These are phyloP conservation scores for Orobanche coerulescens DNA, from an alignment of 257 asterid genomes.

Conservation along the genomic window DNA sequence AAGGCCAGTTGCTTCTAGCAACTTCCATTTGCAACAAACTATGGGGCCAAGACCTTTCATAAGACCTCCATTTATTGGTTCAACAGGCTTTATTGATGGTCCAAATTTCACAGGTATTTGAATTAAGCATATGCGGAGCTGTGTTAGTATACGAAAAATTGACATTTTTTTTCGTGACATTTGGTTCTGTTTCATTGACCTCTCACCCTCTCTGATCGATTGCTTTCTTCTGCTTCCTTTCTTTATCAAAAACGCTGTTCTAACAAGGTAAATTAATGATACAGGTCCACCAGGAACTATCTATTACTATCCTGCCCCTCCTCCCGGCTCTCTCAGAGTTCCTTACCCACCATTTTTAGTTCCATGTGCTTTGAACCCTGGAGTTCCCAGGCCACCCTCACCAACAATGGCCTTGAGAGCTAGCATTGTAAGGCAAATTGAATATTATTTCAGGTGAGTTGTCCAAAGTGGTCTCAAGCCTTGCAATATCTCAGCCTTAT, in stretches of 20 bases:
- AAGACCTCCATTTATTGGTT: slow-evolving; percentile 47
- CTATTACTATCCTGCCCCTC: slow-evolving; percentile 45
- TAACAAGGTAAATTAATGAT: slow-evolving; percentile 21
- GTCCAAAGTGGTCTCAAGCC: slow-evolving; percentile 8
- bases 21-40: slow-evolving; percentile 41
- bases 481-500: slow-evolving; percentile 8
- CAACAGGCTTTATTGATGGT: slow-evolving; percentile 53
- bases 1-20: slow-evolving; percentile 40
- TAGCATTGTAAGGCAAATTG: slow-evolving; percentile 67
- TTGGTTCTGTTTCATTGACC: not conserved
- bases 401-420: slow-evolving; percentile 43
- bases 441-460: slow-evolving; percentile 88
- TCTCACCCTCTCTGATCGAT: not conserved
- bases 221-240: not conserved
- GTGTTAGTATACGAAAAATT: not conserved
- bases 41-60: slow-evolving; percentile 58
- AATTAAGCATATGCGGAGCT: not conserved
- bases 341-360: slow-evolving; percentile 54
- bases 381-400: slow-evolving; percentile 46
- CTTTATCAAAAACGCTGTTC: not conserved
- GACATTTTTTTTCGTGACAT: not conserved
- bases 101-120: slow-evolving; percentile 51
- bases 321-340: slow-evolving; percentile 56
- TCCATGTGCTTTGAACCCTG: slow-evolving; percentile 52
- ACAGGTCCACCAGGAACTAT: slow-evolving; percentile 81